Evolutionary conservation across 2,329 filamentous ascomycete genomes (phyloP).

Genomic region (Cladosporium sp.): DNA sequence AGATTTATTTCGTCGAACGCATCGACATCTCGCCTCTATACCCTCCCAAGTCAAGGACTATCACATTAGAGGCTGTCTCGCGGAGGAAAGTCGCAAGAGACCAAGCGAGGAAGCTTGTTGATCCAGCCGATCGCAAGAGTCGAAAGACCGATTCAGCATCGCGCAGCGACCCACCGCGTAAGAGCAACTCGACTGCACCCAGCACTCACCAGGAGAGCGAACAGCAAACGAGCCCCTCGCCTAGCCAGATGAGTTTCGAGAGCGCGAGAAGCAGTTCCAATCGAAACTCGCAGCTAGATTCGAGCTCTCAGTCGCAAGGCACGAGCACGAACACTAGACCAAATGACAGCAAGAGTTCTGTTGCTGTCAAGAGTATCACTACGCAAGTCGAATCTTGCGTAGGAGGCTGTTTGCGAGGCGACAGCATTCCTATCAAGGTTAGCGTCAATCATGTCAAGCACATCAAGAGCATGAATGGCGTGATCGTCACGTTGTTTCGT

Average conservation of each 20-base stretch:
- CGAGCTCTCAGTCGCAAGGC: slow-evolving; percentile 36
- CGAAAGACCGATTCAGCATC: slow-evolving; percentile 21
- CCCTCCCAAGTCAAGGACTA: slow-evolving; percentile 72
- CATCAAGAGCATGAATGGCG: slow-evolving; percentile 85
- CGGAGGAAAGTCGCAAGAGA: slow-evolving; percentile 63
- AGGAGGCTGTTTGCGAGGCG: slow-evolving; percentile 81
- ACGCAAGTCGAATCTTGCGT: slow-evolving; percentile 78
- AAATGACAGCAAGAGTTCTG: slow-evolving; percentile 48
- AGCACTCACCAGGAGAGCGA: slow-evolving; percentile 29
- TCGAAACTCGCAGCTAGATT: slow-evolving; percentile 43
- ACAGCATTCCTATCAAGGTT: slow-evolving; percentile 74
- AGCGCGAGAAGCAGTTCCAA: slow-evolving; percentile 32
- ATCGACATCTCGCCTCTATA: slow-evolving; percentile 77
- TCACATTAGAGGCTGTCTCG: slow-evolving; percentile 85
- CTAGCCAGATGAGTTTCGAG: slow-evolving; percentile 45
- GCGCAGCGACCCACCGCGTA: slow-evolving; percentile 21
- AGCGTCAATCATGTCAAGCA: slow-evolving; percentile 83
- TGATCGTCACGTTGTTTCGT: slow-evolving; percentile 88
- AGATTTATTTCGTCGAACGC: slow-evolving; percentile 73
- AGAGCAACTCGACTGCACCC: slow-evolving; percentile 26
- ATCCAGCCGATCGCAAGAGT: slow-evolving; percentile 23
- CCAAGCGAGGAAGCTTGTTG: slow-evolving; percentile 33
- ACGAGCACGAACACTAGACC: slow-evolving; percentile 46
- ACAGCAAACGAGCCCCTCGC: slow-evolving; percentile 40
- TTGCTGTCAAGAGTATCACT: slow-evolving; percentile 75